phyloP scores from a whole-genome alignment of 805 yeast genomes.

The Cyberlindnera maritima region DNA sequence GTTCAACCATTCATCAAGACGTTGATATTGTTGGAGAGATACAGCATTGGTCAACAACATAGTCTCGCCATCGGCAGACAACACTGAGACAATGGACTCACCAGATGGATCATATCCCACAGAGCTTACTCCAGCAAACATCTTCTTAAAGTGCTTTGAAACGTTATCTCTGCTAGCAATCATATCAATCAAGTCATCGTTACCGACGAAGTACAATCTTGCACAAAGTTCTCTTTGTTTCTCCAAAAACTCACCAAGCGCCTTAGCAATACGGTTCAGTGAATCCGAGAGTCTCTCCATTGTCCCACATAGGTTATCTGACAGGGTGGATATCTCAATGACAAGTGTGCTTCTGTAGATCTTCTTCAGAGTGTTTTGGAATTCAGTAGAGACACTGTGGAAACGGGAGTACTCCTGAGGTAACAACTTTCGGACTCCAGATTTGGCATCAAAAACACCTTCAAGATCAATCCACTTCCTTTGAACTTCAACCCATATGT shows the following conservation, averaged over 20 bases:
- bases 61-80: slow-evolving; percentile 66
- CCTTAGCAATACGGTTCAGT: slow-evolving; percentile 55
- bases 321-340: no score
- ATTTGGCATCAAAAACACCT: slow-evolving; percentile 66
- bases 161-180: slow-evolving; percentile 64
- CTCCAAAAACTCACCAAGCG: slow-evolving; percentile 77
- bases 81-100: slow-evolving; percentile 42
- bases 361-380: slow-evolving; percentile 47
- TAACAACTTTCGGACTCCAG: slow-evolving; percentile 57
- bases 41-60: slow-evolving; percentile 44
- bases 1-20: slow-evolving; percentile 60
- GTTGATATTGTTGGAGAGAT: slow-evolving; percentile 36
- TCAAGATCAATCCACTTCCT: slow-evolving; percentile 84
- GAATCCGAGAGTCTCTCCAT: slow-evolving; percentile 54
- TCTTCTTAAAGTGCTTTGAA: slow-evolving; percentile 60
- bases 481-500: slow-evolving; percentile 80
- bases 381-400: slow-evolving; percentile 58
- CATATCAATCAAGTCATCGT: slow-evolving; percentile 82
- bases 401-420: slow-evolving; percentile 73
- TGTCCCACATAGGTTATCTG: slow-evolving; percentile 43
- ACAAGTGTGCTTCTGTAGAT: slow-evolving; percentile 48
- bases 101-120: slow-evolving; percentile 36
- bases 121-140: slow-evolving; percentile 64
- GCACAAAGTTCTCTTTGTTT: slow-evolving; percentile 75
- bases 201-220: slow-evolving; percentile 83